phyloP scores from a whole-genome alignment of 1,284 basidiomycete species.

The Agroathelia rolfsii region DNA sequence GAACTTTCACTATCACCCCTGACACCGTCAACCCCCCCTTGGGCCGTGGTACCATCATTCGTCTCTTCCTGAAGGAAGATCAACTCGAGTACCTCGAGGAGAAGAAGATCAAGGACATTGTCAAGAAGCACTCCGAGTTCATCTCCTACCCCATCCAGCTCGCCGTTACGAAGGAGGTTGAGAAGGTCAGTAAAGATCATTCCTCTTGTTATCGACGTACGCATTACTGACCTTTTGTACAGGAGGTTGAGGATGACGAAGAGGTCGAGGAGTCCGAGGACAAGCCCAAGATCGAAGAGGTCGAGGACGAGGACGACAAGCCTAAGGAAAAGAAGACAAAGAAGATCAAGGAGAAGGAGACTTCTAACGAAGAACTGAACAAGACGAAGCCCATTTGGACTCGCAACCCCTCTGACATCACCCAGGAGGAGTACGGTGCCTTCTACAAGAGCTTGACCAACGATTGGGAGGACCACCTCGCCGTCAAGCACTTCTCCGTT shows the following conservation, averaged over 20 bases:
- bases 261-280: conserved; percentile 58
- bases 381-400: conserved; percentile 99
- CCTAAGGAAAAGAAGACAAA: conserved; percentile 94
- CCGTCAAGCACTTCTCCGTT: conserved; percentile 99
- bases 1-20: conserved; percentile 97
- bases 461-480: conserved; percentile 99
- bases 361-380: conserved; percentile 97
- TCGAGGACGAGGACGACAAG: conserved; percentile 78
- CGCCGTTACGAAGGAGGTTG: conserved; percentile 97
- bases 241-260: conserved; percentile 85
- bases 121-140: conserved; percentile 99
- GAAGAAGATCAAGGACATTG: conserved; percentile 98
- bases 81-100: conserved; percentile 99
- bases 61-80: conserved; percentile 97
- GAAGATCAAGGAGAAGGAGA: conserved; percentile 89
- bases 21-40: conserved; percentile 87
- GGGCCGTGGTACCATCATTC: conserved; percentile 92
- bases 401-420: conserved; percentile 92
- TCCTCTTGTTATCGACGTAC: conserved; percentile 3
- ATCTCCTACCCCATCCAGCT: conserved; percentile 99
- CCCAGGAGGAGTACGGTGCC: conserved; percentile 83
- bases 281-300: conserved; percentile 68
- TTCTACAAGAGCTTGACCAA: conserved; percentile 99
- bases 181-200: conserved; percentile 56
- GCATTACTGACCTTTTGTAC: conserved; percentile 8